phyloP scores from a whole-genome alignment of 1,139 yeast species.

The Pichia sp. region DNA sequence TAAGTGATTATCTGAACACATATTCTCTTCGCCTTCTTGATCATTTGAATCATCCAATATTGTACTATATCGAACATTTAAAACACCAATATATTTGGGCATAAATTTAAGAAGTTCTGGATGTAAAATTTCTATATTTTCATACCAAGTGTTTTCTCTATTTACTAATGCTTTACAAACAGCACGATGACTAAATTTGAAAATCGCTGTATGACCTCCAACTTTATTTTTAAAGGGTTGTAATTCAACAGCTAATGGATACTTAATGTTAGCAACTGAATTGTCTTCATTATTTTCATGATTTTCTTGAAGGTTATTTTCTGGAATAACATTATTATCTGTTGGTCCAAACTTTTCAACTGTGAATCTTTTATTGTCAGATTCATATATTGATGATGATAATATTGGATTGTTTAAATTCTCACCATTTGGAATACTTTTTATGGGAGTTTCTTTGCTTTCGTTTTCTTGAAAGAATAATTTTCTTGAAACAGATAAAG shows the following conservation, averaged over 20 bases:
- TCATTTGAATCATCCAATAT: conserved; percentile 27
- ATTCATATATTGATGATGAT: conserved; percentile 9
- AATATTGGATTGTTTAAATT: too few relatives aligned
- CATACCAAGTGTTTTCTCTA: conserved; percentile 88
- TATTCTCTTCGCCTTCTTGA: neutral
- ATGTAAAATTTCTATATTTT: conserved; percentile 71
- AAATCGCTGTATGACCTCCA: conserved; percentile 97
- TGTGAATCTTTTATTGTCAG: neutral
- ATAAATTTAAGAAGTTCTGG: conserved; percentile 72
- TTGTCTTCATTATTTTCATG: too few relatives aligned
- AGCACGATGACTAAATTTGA: conserved; percentile 82
- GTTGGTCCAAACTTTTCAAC: neutral
- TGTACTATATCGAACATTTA: conserved; percentile 77
- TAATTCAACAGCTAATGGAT: conserved; percentile 73
- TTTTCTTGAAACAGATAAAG: neutral
- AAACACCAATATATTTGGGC: conserved; percentile 92
- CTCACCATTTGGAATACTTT: too few relatives aligned
- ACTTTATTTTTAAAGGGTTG: conserved; percentile 87
- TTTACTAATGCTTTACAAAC: conserved; percentile 93
- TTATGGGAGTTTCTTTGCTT: too few relatives aligned
- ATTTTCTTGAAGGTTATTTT: too few relatives aligned
- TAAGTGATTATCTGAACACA: too few relatives aligned
- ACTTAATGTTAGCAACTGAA: conserved; percentile 28
- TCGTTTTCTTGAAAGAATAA: conserved; percentile 6
- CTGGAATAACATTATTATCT: neutral